Conservation (phyloP, 2,329 filamentous ascomycete genomes). For the Penicillium sp. region DNA sequence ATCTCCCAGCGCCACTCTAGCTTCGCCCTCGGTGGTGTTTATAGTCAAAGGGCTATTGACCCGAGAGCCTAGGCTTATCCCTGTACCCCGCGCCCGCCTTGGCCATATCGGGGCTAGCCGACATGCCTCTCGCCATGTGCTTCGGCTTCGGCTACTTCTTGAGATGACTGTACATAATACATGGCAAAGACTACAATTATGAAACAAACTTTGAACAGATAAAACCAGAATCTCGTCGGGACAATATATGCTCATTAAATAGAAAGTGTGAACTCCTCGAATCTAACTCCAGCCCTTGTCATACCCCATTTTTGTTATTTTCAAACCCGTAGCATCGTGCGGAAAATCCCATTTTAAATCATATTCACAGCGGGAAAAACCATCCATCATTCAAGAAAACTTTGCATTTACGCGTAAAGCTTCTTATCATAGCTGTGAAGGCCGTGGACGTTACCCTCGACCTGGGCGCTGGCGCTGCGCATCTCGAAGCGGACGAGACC, state of each 20-base stretch:
- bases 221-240: not conserved
- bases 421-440: slow-evolving; percentile 99
- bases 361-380: slow-evolving; percentile 31
- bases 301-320: slow-evolving; percentile 40
- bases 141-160: slow-evolving; percentile 7
- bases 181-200: not conserved
- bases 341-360: slow-evolving; percentile 25
- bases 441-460: slow-evolving; percentile 93
- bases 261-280: slow-evolving; percentile 34
- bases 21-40: slow-evolving; percentile 16
- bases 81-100: slow-evolving; percentile 34
- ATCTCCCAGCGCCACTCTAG: slow-evolving; percentile 14
- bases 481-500: slow-evolving; percentile 90
- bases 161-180: not conserved
- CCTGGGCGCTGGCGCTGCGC: slow-evolving; percentile 89
- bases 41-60: slow-evolving; percentile 23
- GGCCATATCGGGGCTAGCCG: slow-evolving; percentile 27
- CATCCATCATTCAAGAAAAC: slow-evolving; percentile 28
- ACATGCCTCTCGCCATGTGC: slow-evolving; percentile 27
- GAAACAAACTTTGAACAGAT: not conserved
- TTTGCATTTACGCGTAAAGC: slow-evolving; percentile 77
- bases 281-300: slow-evolving; percentile 41
- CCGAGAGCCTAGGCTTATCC: slow-evolving; percentile 35
- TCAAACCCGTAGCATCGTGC: slow-evolving; percentile 37
- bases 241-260: slow-evolving; percentile 29